Base-by-base conservation (phyloP, 352 stramenopile genomes). In the Globisporangium paddicum region DNA sequence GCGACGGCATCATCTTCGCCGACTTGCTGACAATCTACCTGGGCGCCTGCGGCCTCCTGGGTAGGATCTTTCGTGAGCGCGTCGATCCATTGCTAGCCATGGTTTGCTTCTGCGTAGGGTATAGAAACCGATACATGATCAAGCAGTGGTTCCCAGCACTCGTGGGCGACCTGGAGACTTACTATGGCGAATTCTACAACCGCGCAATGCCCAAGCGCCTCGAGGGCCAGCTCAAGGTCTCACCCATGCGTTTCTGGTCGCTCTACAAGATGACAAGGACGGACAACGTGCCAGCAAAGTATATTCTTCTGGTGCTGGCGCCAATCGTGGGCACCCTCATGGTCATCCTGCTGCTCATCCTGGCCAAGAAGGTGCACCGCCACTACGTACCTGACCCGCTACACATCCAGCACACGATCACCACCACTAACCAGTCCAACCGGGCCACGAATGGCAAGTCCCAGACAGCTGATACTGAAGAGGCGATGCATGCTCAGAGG, bases 1-100 rank as follows among this genome's bases (percentile, higher is more conserved):
- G 71, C 55, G 57, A 59, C 13, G 47, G 67, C 38, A 68, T 78
- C 13, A 69, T 80, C 1, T 63, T 74, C 41, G 69, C 72, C 35
- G 72, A 80, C 42, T 38, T 69, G 9, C 21, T 72, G 4, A 72
- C 68, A n/a, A 42, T 75, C n/a, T 69, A 72, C 41, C 28, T 75
- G 7, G 32, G 52, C 14, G 21, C 42, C 4, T 62, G 41, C 13
- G 64, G 58, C 0, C 2, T 75, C 13, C 60, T 72, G 21, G 64
- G 64, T 3, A 57, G 19, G n/a, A 0, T 65, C 2, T 49, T 59
- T 3, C 51, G 55, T 3, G 64, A 75, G 47, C 60, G 61, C 0
- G 62, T 75, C 19, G 68, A 75, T 21, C 68, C 68, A 13, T 3
- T 69, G 2, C 18, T 75, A 1, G 58, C 58, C 1, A 26, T 68